Evolutionary conservation across 257 asterid species (phyloP), one percentile per base, ranked within the genome.

Genomic region (Coffea canephora): DNA sequence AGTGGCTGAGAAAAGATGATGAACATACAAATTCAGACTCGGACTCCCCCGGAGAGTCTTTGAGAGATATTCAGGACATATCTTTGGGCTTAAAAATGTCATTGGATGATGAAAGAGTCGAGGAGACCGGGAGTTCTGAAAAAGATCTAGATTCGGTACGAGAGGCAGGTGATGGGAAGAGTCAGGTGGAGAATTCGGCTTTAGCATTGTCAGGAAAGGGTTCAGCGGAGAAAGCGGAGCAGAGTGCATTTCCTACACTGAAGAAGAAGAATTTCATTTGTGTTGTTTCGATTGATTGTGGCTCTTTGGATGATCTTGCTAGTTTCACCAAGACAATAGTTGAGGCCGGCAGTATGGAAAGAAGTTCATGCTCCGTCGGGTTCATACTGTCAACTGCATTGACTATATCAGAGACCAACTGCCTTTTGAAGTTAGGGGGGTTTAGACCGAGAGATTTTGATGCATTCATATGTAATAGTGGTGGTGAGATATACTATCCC

Each of bases 381-480:
- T 87, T 87, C 84, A 83, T 90, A 59, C 79, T 92, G 55, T 92
- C 94, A 5, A 89, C 97, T 39, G 86, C 95, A 15, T 83, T 72
- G 27, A 83, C 91, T 57, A 84, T 92, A 84, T 83, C 89, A 5
- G 94, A 90, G 71, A 84, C 88, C 52, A 84, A 88, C 76, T 16
- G 87, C 73, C 83, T 83, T 59, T 83, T 92, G 78, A 90, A 85
- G 67, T 85, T 76, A 84, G 91, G 89, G 73, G 85, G 89, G 21
- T 18, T 92, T 5, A 92, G 84, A 67, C 80, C 92, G 36, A 83
- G 79, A 75, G 86, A 85, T 59, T 91, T 92, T 79, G 96, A 89
- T 82, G 96, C 97, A 5, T 89, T 88, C 67, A 89, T 92, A 72
- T 91, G 96, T 71, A 91, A 88, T 74, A 92, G 96, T 74, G 97